These are phyloP conservation scores for Furcasterigmium sp. DNA, from an alignment of 2,329 filamentous ascomycete genomes.

Conservation along the genomic window DNA sequence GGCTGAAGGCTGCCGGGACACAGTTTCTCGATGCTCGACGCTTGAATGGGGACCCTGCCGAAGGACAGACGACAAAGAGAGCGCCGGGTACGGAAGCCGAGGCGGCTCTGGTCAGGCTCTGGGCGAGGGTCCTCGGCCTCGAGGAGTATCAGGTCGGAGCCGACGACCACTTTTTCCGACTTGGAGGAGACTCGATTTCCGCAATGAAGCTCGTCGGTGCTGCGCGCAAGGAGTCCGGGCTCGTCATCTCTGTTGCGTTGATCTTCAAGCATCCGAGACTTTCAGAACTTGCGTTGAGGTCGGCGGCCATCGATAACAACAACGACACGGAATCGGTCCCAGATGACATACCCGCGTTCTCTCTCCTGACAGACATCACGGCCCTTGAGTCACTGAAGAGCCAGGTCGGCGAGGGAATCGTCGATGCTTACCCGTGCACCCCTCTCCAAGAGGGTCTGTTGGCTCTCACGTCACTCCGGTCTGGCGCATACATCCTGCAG, in stretches of 20 bases:
- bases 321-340: neutral
- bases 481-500: constrained; percentile 14
- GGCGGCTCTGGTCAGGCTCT: too few species aligned
- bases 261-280: constrained; percentile 16
- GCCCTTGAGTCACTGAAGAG: neutral
- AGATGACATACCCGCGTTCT: neutral
- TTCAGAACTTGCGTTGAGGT: constrained; percentile 8
- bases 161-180: constrained; percentile 11
- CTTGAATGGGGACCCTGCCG: too few species aligned
- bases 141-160: neutral
- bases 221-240: constrained; percentile 8
- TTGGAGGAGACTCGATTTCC: constrained; percentile 23
- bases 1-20: too few species aligned
- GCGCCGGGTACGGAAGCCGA: too few species aligned
- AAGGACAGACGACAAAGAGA: too few species aligned
- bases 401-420: constrained; percentile 2
- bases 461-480: constrained; percentile 15
- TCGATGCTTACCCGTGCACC: constrained; percentile 15
- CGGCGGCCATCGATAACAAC: neutral
- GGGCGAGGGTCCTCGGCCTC: neutral
- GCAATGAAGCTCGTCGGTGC: constrained; percentile 16
- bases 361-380: neutral
- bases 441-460: constrained; percentile 16
- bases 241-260: constrained; percentile 14
- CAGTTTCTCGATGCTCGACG: too few species aligned